phyloP scores from a whole-genome alignment of 2,329 filamentous ascomycete genomes.

The Aureobasidium sp. region DNA sequence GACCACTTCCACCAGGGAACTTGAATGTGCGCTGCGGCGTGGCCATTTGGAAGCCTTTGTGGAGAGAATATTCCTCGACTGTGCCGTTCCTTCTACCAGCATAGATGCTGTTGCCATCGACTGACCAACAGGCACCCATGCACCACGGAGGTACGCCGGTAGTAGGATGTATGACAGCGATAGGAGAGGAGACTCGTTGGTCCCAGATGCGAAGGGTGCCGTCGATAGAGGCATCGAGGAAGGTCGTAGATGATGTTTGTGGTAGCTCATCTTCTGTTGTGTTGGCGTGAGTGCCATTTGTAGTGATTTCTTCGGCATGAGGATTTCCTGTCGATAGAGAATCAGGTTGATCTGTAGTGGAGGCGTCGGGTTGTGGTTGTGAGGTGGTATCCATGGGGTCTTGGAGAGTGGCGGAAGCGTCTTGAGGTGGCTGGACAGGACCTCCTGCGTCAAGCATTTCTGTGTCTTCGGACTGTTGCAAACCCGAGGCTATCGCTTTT shows the following conservation, averaged over 20 bases:
- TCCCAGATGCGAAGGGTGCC: constrained; percentile 93
- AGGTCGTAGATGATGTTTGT: constrained; percentile 64
- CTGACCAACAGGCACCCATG: constrained; percentile 94
- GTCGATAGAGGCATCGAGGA: constrained; percentile 82
- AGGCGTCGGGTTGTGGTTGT: constrained; percentile 5
- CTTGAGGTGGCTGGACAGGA: constrained; percentile 35
- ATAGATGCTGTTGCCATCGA: constrained; percentile 92
- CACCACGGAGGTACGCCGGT: constrained; percentile 87
- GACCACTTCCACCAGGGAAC: constrained; percentile 81
- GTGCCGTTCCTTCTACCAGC: constrained; percentile 84
- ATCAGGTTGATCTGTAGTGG: constrained; percentile 13
- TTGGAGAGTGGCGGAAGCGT: constrained; percentile 16
- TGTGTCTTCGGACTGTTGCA: constrained; percentile 33
- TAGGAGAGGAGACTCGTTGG: constrained; percentile 63
- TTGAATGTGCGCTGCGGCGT: constrained; percentile 72
- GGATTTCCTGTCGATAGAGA: constrained; percentile 42
- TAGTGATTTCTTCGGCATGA: constrained; percentile 40
- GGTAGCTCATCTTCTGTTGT: constrained; percentile 32
- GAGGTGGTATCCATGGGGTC: neutral
- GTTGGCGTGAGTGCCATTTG: constrained; percentile 17
- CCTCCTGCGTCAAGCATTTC: constrained; percentile 41
- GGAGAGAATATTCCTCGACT: constrained; percentile 88
- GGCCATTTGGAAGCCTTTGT: constrained; percentile 60
- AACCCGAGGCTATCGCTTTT: constrained; percentile 56
- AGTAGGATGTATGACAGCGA: constrained; percentile 70